A percentile compares a stretch with the other conserved stretches of the same genome.
phyloP scores from a whole-genome alignment of 371 early-diverging fungal genomes.

The Mycotypha africana region DNA sequence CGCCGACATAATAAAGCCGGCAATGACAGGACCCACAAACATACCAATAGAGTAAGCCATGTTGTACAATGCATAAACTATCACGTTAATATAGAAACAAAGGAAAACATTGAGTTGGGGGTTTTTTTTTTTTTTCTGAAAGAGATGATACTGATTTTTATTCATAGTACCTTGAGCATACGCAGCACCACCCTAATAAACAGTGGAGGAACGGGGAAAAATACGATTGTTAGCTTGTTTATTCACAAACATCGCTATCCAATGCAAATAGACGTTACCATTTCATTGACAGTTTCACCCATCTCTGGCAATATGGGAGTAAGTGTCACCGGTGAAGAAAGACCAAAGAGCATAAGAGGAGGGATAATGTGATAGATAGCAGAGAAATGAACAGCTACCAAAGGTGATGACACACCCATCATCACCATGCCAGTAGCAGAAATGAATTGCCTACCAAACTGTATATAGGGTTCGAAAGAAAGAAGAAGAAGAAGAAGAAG shows the following conservation, averaged over 20 bases:
- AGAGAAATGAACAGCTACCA: conserved; percentile 36
- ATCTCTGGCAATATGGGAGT: conserved; percentile 55
- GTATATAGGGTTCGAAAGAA: no score
- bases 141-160: background rate
- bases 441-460: conserved; percentile 46
- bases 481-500: no score
- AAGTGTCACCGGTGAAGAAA: conserved; percentile 50
- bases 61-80: conserved; percentile 50
- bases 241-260: no score
- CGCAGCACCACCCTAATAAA: conserved; percentile 37
- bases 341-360: conserved; percentile 51
- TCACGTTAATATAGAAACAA: conserved; percentile 1
- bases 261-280: no score
- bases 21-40: conserved; percentile 55
- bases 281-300: conserved; percentile 47
- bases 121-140: background rate
- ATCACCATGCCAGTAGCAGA: conserved; percentile 49
- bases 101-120: background rate
- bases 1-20: conserved; percentile 39
- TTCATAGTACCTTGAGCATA: conserved; percentile 40
- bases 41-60: conserved; percentile 55
- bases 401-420: conserved; percentile 44
- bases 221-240: background rate
- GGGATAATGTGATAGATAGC: conserved; percentile 41
- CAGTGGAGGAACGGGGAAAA: background rate